Percentiles rank a stretch among this genome's conserved stretches.
Evolutionary conservation across 1,139 yeast species (phyloP).

Genomic region (Suhomyces taliae): DNA sequence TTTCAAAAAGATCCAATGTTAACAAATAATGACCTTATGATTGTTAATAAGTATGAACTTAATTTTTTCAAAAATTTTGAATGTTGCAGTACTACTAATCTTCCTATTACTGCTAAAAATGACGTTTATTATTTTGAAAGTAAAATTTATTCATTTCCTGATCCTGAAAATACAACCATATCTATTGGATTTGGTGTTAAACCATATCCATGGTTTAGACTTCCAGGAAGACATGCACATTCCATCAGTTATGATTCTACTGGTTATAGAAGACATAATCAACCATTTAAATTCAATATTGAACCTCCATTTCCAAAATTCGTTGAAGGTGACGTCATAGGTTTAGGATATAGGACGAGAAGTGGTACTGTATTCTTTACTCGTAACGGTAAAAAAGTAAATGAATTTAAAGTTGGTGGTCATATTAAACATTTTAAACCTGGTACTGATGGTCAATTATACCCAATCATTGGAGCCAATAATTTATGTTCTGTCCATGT

Average conservation of each 20-base stretch:
- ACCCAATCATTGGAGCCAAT: conserved; percentile 55
- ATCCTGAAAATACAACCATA: conserved; percentile 47
- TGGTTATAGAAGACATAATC: conserved; percentile 52
- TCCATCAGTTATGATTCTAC: conserved; percentile 53
- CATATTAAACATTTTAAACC: conserved; percentile 52
- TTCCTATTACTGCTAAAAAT: conserved; percentile 83
- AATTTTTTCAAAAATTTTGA: conserved; percentile 70
- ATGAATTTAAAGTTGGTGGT: conserved; percentile 69
- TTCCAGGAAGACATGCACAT: conserved; percentile 56
- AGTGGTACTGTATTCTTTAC: conserved; percentile 68
- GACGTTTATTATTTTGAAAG: conserved; percentile 91
- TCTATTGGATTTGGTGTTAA: conserved; percentile 49
- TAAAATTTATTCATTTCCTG: conserved; percentile 58
- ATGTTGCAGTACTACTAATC: conserved; percentile 77
- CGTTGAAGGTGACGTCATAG: conserved; percentile 63
- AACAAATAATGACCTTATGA: conserved; percentile 58
- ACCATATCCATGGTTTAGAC: conserved; percentile 61
- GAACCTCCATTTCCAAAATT: conserved; percentile 48
- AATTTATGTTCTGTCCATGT: conserved; percentile 54
- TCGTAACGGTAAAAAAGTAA: conserved; percentile 65
- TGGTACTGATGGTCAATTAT: conserved; percentile 42
- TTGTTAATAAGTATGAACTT: conserved; percentile 74
- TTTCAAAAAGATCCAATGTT: conserved; percentile 71
- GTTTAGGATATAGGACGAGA: conserved; percentile 62
- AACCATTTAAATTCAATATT: conserved; percentile 43